Evolutionary conservation across 1,139 yeast genomes (phyloP), one percentile per base, ranked within the genome.

Genomic region (Protomyces macrosporus): DNA sequence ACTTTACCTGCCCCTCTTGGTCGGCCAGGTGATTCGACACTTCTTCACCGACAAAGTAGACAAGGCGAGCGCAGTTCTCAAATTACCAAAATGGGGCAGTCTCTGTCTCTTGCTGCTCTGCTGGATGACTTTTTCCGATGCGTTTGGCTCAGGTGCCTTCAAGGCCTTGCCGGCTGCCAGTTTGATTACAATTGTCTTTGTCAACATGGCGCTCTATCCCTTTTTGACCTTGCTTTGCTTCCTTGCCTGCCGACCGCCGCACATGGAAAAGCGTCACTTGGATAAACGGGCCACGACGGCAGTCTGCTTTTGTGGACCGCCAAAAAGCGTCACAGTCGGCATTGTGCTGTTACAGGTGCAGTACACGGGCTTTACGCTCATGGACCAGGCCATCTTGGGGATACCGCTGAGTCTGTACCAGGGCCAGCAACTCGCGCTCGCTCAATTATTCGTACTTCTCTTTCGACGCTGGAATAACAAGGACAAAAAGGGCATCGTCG

Each of bases 281-380:
- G 48, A 42, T 14, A 42, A 30, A 10, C 6, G 33, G 4, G 32
- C 48, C 4, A 84, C 96, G 0, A 88, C 88, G 39, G 82, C 93
- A 3, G 80, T 90, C 56, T 81, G 90, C 86, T 81, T 89, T 65
- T 89, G 96, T 74, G 96, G 96, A 5, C 95, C 96, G 1, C 96
- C 97, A 3, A 90, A 90, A 73, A 89, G 96, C 0, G 96, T 96
- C 0, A 96, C 96, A 0, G 78, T 90, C 61, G 97, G 97, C 54
- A 95, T 90, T 1, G 87, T 96, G 1, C 78, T 90, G 64, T 79
- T 88, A 7, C 79, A 90, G 0, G 83, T 96, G 0, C 96, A 90
- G 73, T 90, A 88, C 72, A 95, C 95, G 6, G 75, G 83, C 4
- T 71, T 79, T 57, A 82, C 82, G 68, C 80, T 81, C 5, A 78